phyloP scores from a whole-genome alignment of 2,329 filamentous ascomycete genomes.

The Cytospora paraplurivora region DNA sequence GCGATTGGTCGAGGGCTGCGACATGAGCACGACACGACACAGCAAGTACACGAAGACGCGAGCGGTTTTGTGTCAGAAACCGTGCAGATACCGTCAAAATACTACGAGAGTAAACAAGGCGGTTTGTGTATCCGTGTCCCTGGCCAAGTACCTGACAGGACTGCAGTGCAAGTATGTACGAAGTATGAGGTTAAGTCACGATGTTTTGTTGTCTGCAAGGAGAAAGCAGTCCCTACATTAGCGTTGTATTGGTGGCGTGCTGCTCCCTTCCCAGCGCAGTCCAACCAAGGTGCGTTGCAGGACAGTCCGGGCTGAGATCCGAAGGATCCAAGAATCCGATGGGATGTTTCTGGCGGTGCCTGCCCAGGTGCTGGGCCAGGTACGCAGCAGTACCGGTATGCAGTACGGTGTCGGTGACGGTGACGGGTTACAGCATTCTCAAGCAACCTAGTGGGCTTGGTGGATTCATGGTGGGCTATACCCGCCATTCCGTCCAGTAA shows the following conservation, averaged over 20 bases:
- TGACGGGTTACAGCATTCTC: constrained; percentile 20
- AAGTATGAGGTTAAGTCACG: constrained; percentile 10
- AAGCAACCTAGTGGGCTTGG: neutral
- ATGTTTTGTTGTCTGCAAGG: neutral
- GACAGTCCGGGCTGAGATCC: neutral
- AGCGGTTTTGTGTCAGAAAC: constrained; percentile 2
- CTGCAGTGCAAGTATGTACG: constrained; percentile 16
- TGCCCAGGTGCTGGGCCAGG: no score
- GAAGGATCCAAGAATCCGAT: neutral
- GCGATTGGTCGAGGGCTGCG: constrained; percentile 24
- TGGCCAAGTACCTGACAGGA: constrained; percentile 6
- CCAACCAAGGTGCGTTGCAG: neutral
- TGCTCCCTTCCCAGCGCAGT: neutral
- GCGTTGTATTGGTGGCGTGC: constrained; percentile 12
- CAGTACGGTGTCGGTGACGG: constrained; percentile 5
- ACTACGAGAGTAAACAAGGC: constrained; percentile 13
- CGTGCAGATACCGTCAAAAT: neutral
- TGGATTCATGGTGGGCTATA: neutral
- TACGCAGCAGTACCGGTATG: no score
- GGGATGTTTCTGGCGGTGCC: neutral
- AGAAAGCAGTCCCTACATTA: constrained; percentile 28
- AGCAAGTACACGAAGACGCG: constrained; percentile 18
- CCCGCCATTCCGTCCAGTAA: neutral
- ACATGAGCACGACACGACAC: constrained; percentile 26
- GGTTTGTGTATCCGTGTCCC: constrained; percentile 23